Conservation (phyloP, 1,284 basidiomycete species). For the Tilletia indica region DNA sequence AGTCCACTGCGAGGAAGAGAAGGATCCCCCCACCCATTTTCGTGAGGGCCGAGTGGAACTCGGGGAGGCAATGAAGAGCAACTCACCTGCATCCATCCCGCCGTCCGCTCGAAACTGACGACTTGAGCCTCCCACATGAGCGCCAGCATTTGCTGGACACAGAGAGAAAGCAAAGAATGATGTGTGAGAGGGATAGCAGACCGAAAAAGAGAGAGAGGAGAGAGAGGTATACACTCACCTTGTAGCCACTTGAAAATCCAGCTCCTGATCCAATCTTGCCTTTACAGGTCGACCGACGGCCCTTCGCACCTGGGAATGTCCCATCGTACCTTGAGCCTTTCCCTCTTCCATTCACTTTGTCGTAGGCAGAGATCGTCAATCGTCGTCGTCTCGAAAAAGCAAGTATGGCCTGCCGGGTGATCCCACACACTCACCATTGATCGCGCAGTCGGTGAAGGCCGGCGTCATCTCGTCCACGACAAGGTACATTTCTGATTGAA, state of each 20-base stretch:
- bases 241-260: not conserved
- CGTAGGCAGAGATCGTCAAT: not conserved
- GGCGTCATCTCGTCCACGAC: slow-evolving; percentile 7
- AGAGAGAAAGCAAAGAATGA: no score
- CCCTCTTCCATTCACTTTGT: not conserved
- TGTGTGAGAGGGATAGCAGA: no score
- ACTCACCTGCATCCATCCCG: slow-evolving; percentile 4
- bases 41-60: no score
- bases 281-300: not conserved
- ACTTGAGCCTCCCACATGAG: slow-evolving; percentile 6
- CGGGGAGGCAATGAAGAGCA: not conserved
- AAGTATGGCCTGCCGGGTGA: no score
- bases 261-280: slow-evolving; percentile 1
- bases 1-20: not conserved
- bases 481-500: not conserved
- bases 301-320: not conserved
- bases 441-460: not conserved
- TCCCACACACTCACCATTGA: not conserved
- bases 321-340: not conserved
- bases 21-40: not conserved
- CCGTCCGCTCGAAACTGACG: slow-evolving; percentile 2
- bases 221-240: not conserved
- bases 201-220: no score
- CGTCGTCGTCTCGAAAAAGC: no score
- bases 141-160: not conserved